phyloP scores from a whole-genome alignment of 73 alveolate genomes.

The Diophrys appendiculata region DNA sequence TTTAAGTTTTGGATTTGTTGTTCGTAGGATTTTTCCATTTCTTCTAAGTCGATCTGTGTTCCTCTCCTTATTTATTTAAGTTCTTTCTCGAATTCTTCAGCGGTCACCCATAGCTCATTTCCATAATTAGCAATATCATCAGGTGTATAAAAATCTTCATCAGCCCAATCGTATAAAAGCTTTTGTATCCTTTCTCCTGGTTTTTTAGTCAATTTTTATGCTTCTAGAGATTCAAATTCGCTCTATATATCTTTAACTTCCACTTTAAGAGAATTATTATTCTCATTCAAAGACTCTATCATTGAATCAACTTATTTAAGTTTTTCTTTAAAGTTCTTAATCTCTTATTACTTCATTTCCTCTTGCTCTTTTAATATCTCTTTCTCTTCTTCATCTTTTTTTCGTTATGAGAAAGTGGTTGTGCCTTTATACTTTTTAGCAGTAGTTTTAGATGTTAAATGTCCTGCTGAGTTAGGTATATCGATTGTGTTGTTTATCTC shows the following conservation, averaged over 20 bases:
- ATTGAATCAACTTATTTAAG: too few relatives aligned
- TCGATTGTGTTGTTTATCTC: too few relatives aligned
- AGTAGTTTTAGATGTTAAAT: too few relatives aligned
- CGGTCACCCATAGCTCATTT: conserved; percentile 10
- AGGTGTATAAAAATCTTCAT: not conserved
- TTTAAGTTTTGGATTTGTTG: not conserved
- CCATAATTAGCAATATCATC: not conserved
- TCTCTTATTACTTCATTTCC: too few relatives aligned
- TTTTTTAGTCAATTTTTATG: not conserved
- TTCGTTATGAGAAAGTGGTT: too few relatives aligned
- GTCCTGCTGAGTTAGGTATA: too few relatives aligned
- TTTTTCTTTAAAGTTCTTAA: too few relatives aligned
- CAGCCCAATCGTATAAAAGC: not conserved
- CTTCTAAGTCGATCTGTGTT: not conserved
- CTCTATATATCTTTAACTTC: not conserved
- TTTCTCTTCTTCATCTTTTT: too few relatives aligned
- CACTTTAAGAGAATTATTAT: not conserved
- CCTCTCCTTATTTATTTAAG: not conserved
- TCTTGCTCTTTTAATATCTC: too few relatives aligned
- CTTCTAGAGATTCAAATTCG: not conserved
- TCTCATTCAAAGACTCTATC: not conserved
- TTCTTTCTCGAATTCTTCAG: conserved; percentile 5
- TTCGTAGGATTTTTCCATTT: not conserved
- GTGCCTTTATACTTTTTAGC: too few relatives aligned
- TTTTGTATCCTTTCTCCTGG: not conserved